Conservation (phyloP, 768 basidiomycete genomes). For the Lactarius sanguifluus region DNA sequence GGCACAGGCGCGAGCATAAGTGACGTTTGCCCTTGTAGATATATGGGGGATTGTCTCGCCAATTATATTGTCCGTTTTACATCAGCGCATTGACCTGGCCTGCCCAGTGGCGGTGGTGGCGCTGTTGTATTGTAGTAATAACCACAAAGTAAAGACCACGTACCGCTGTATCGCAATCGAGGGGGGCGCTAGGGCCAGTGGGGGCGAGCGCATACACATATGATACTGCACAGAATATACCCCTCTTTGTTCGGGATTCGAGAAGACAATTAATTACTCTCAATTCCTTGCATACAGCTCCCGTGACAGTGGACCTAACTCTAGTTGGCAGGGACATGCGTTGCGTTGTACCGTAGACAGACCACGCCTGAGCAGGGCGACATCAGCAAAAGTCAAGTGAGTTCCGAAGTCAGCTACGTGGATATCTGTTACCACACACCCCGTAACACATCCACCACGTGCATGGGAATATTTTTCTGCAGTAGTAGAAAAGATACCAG, state of each 20-base stretch:
- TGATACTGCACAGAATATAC: neutral
- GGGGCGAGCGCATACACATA: neutral
- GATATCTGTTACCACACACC: neutral
- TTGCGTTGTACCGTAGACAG: neutral
- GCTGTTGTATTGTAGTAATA: neutral
- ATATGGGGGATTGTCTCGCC: neutral
- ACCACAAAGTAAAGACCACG: neutral
- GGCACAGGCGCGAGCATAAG: too few species aligned
- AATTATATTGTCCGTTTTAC: too few species aligned
- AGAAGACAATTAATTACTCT: neutral
- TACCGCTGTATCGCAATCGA: neutral
- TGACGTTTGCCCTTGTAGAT: neutral
- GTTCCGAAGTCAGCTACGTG: neutral
- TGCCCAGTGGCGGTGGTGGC: neutral
- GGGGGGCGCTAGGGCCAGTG: neutral
- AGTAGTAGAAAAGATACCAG: neutral
- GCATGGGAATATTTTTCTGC: conserved; percentile 4
- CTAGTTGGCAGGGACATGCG: neutral
- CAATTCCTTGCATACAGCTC: neutral
- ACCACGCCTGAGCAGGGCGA: neutral
- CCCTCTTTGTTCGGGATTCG: neutral
- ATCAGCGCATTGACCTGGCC: neutral
- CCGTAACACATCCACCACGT: conserved; percentile 1
- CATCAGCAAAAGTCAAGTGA: neutral
- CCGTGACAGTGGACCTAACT: neutral